Evolutionary conservation across 2,329 filamentous ascomycete genomes (phyloP).

Genomic region (Verticillium dahliae): DNA sequence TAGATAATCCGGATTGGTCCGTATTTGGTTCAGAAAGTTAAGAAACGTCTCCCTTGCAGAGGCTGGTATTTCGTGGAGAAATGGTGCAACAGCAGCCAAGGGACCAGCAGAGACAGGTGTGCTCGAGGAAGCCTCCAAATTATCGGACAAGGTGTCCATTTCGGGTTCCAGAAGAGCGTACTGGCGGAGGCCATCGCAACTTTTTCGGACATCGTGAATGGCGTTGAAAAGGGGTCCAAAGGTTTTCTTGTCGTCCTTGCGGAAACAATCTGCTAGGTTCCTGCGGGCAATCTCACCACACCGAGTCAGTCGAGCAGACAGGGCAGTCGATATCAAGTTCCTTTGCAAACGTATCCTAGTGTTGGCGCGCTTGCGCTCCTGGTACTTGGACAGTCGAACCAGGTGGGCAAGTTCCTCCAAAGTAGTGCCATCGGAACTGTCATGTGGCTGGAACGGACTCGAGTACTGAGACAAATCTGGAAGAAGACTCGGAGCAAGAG

Average conservation of each 20-base stretch:
- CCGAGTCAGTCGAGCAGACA: constrained; percentile 67
- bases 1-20: constrained; percentile 82
- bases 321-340: constrained; percentile 66
- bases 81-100: constrained; percentile 40
- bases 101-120: constrained; percentile 8
- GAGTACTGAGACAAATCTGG: constrained; percentile 61
- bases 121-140: constrained; percentile 29
- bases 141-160: constrained; percentile 46
- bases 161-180: constrained; percentile 69
- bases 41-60: constrained; percentile 70
- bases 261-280: constrained; percentile 71
- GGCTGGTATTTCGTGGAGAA: constrained; percentile 67
- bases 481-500: constrained; percentile 32
- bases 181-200: constrained; percentile 65
- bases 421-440: constrained; percentile 56
- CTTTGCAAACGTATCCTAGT: constrained; percentile 68
- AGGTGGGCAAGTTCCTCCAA: constrained; percentile 73
- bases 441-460: constrained; percentile 52
- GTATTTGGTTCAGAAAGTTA: constrained; percentile 72
- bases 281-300: constrained; percentile 70
- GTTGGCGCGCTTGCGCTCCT: constrained; percentile 71
- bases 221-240: constrained; percentile 72
- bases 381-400: constrained; percentile 71
- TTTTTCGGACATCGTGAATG: constrained; percentile 71
- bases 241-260: constrained; percentile 69